Evolutionary conservation across 176 grass and related monocot genomes (phyloP).

Genomic region (Juncus effusus): DNA sequence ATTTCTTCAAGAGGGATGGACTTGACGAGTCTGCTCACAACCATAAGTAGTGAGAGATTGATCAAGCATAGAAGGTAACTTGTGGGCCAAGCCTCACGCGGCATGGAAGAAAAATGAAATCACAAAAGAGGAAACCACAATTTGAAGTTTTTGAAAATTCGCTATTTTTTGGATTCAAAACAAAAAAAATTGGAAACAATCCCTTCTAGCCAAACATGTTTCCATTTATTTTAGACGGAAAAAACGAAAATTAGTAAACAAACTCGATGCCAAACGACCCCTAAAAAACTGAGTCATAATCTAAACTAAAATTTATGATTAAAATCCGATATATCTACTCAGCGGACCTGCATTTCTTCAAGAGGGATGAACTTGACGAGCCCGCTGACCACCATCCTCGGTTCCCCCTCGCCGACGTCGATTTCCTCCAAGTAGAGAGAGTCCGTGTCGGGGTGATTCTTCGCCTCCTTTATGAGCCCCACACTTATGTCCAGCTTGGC

Average conservation of each 20-base stretch:
- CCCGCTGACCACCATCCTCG: constrained; percentile 88
- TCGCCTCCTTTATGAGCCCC: constrained; percentile 73
- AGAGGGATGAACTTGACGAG: constrained; percentile 88
- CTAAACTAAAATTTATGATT: no score
- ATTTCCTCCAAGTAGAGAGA: constrained; percentile 98
- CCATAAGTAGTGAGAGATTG: neutral
- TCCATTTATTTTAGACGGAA: neutral
- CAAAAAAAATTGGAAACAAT: no score
- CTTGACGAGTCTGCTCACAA: constrained; percentile 92
- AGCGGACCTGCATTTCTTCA: constrained; percentile 82
- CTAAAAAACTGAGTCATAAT: no score
- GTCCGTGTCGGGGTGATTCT: constrained; percentile 91
- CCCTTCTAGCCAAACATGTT: no score
- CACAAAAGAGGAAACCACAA: constrained; percentile 40
- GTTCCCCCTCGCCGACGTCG: constrained; percentile 76
- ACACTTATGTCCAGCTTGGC: constrained; percentile 84
- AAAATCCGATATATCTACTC: neutral
- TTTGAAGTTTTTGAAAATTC: neutral
- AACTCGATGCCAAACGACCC: no score
- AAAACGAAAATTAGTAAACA: no score
- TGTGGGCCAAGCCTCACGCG: no score
- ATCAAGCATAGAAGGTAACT: no score
- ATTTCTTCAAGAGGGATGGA: constrained; percentile 87
- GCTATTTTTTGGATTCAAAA: no score
- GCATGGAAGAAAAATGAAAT: neutral